phyloP scores from a whole-genome alignment of 768 basidiomycete species.

The Mycena haematopus region DNA sequence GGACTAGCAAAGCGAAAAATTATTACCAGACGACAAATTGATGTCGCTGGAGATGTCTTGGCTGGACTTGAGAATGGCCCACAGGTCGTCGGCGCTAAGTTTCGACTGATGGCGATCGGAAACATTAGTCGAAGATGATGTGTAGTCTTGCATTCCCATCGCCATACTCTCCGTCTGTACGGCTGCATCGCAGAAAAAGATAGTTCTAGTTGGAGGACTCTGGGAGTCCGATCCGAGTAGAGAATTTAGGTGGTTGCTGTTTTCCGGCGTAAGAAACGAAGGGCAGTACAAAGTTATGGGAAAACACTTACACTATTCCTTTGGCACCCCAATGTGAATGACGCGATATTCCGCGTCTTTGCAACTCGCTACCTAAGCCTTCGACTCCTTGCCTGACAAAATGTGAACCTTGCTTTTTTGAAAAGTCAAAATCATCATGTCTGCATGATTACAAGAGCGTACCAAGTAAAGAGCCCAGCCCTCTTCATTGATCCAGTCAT shows the following conservation, averaged over 20 bases:
- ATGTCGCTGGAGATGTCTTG: slow-evolving; percentile 79
- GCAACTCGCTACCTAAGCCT: slow-evolving; percentile 70
- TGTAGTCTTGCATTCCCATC: slow-evolving; percentile 33
- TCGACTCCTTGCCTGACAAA: slow-evolving; percentile 70
- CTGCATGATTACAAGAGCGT: slow-evolving; percentile 7
- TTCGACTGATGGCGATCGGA: slow-evolving; percentile 62
- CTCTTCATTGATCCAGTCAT: slow-evolving; percentile 77
- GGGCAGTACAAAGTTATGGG: neutral
- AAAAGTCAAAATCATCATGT: slow-evolving; percentile 11
- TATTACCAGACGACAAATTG: slow-evolving; percentile 65
- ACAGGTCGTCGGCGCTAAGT: slow-evolving; percentile 66
- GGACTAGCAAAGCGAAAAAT: neutral
- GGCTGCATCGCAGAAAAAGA: slow-evolving; percentile 66
- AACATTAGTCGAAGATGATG: slow-evolving; percentile 39
- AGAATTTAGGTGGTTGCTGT: slow-evolving; percentile 58
- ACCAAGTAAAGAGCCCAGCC: slow-evolving; percentile 73
- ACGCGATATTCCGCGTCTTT: slow-evolving; percentile 67
- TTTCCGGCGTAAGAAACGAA: neutral
- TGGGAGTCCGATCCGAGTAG: slow-evolving; percentile 52
- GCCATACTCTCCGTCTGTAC: slow-evolving; percentile 62
- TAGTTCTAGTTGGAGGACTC: slow-evolving; percentile 56
- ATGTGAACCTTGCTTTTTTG: slow-evolving; percentile 69
- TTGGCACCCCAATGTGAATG: slow-evolving; percentile 78
- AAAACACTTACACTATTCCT: slow-evolving; percentile 62
- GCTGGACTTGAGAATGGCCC: slow-evolving; percentile 75